Base-by-base conservation (phyloP, 2,329 filamentous ascomycete genomes). In the Furcasterigmium sp. region DNA sequence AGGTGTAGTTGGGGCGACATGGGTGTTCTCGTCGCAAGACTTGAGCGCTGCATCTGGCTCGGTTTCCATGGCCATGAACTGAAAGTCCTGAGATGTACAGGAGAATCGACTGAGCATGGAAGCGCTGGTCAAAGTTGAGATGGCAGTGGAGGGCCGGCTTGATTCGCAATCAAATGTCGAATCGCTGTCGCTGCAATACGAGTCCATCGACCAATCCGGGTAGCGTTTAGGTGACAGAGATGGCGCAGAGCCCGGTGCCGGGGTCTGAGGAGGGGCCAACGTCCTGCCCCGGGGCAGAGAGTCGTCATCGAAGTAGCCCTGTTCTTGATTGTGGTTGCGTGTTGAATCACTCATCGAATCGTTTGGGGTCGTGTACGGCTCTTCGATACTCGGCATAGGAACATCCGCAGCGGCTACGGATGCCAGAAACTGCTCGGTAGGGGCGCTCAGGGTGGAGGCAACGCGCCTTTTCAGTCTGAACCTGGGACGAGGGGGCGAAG, bases 351-450 rank as follows among this genome's bases (percentile, higher is more conserved):
- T 55, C 67, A 73, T 71, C 34, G 69, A 66, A 51, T 69, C 65
- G 51, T 74, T 68, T 41, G 51, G 40, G 30, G 63, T 52, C 19
- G 64, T 59, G 32, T 70, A 66, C 40, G 76, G 72, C 47, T 76
- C 68, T 59, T 84, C 80, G 44, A 84, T 82, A 57, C 79, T 83
- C 13, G 79, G 80, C 41, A 84, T 74, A 19, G 80, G 78, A 4
- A 82, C 66, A 56, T 84, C 80, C 47, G 78, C 80, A 15, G 79
- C 78, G 36, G 78, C 80, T 45, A 84, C 80, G 4, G 79, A 83
- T 3, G 78, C 80, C n/a, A 84, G 71, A 54, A 84, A 84, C 40
- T 84, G 78, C 54, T 81, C 70, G 2, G 80, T 84, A 2, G 80
- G 78, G 29, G 78, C 78, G 46, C 70, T 61, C 10, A 77, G 64